A percentile compares a stretch with the other conserved stretches of the same genome.
Evolutionary conservation across 441 rosid genomes (phyloP).

Genomic region (Erodium chrysanthum): DNA sequence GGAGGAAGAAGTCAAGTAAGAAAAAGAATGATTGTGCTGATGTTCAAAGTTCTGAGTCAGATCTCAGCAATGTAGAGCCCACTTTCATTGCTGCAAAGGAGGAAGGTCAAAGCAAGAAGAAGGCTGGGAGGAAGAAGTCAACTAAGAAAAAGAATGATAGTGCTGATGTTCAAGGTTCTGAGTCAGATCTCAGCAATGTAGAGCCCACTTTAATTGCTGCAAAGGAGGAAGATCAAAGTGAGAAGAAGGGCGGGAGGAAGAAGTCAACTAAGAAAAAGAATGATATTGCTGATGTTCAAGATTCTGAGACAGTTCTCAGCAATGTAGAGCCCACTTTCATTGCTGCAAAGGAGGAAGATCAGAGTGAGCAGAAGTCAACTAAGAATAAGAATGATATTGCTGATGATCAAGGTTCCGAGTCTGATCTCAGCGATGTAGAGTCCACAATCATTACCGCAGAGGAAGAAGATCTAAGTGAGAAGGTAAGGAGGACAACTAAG

Average conservation of each 20-base stretch:
- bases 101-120: background rate
- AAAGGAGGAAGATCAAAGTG: constrained; percentile 1
- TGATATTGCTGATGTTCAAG: background rate
- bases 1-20: constrained; percentile 26
- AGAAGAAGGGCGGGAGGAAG: constrained; percentile 15
- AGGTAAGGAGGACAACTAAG: constrained; percentile 24
- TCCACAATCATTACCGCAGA: background rate
- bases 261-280: background rate
- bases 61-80: background rate
- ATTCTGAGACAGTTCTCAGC: background rate
- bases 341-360: background rate
- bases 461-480: background rate
- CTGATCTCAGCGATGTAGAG: background rate
- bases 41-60: background rate
- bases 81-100: background rate
- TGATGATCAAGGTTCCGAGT: background rate
- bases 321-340: background rate
- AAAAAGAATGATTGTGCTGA: background rate
- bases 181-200: background rate
- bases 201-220: background rate
- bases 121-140: background rate
- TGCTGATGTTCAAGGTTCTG: background rate
- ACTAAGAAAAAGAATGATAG: background rate
- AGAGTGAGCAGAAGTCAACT: constrained; percentile 23
- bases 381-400: background rate